phyloP scores from a whole-genome alignment of 2,329 filamentous ascomycete species.

The Aspergillus vadensis region DNA sequence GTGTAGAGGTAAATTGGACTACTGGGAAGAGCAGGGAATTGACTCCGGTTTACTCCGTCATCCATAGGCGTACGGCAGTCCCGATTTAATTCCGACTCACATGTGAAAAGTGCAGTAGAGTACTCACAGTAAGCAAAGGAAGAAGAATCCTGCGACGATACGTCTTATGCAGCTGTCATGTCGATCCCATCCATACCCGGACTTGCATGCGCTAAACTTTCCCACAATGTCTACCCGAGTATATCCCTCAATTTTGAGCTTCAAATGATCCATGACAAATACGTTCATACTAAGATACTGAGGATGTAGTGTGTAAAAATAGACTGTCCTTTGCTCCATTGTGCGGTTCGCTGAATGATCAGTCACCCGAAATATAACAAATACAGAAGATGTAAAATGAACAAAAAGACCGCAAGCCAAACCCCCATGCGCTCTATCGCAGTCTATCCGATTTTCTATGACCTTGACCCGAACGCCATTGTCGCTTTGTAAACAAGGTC shows the following conservation, averaged over 20 bases:
- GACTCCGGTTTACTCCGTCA: too few relatives aligned
- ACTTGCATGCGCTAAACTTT: neutral
- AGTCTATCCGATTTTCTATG: constrained; percentile 10
- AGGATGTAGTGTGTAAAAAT: neutral
- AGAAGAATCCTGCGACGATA: neutral
- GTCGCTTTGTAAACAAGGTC: constrained; percentile 5
- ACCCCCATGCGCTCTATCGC: neutral
- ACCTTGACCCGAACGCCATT: constrained; percentile 8
- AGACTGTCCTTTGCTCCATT: neutral
- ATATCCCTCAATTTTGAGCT: neutral
- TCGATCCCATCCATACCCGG: constrained; percentile 1
- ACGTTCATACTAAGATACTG: neutral
- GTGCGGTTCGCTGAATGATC: neutral
- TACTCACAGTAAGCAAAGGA: neutral
- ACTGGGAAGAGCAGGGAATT: too few relatives aligned
- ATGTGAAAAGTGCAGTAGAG: too few relatives aligned
- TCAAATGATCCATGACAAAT: neutral
- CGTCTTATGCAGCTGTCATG: constrained; percentile 8
- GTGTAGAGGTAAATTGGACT: neutral
- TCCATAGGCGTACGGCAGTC: too few relatives aligned
- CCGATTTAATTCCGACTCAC: too few relatives aligned
- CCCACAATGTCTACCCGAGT: neutral
- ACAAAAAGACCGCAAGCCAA: neutral
- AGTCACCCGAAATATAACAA: neutral
- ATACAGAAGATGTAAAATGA: neutral